Evolutionary conservation across 306 rosid species (phyloP).

Genomic region (Sicyos baderoa): DNA sequence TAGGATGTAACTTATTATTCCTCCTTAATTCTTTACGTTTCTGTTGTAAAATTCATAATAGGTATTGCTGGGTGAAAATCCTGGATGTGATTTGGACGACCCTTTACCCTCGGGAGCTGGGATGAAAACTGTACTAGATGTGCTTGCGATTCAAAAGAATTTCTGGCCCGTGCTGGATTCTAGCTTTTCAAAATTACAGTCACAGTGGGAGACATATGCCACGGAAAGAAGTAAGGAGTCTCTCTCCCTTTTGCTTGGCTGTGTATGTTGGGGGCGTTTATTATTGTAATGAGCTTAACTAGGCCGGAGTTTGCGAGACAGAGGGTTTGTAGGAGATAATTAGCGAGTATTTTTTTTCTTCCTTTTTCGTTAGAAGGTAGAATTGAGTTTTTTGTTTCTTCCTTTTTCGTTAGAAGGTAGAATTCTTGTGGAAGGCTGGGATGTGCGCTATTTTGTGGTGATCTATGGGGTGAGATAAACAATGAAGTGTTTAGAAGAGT

Average conservation of each 20-base stretch:
- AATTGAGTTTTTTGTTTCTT: too few relatives aligned
- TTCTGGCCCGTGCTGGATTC: constrained; percentile 69
- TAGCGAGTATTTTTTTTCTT: too few relatives aligned
- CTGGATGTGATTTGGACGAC: constrained; percentile 38
- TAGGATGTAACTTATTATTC: not conserved
- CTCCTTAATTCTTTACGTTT: constrained; percentile 12
- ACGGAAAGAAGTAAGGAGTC: constrained; percentile 45
- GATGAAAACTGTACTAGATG: constrained; percentile 59
- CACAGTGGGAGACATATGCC: constrained; percentile 38
- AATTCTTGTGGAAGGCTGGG: too few relatives aligned
- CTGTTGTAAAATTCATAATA: constrained; percentile 27
- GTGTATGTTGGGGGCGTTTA: not conserved
- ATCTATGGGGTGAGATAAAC: too few relatives aligned
- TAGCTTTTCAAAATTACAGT: constrained; percentile 41
- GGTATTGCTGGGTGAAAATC: constrained; percentile 74
- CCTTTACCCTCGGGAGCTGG: constrained; percentile 62
- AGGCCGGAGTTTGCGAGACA: not conserved
- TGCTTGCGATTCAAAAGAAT: constrained; percentile 65
- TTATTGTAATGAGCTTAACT: not conserved
- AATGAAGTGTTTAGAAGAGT: too few relatives aligned
- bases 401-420: too few relatives aligned
- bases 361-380: too few relatives aligned
- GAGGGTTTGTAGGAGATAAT: not conserved
- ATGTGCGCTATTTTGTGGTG: too few relatives aligned
- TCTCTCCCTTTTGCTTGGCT: constrained; percentile 17